phyloP scores from a whole-genome alignment of 768 basidiomycete genomes.

The Hypsizygus marmoreus region DNA sequence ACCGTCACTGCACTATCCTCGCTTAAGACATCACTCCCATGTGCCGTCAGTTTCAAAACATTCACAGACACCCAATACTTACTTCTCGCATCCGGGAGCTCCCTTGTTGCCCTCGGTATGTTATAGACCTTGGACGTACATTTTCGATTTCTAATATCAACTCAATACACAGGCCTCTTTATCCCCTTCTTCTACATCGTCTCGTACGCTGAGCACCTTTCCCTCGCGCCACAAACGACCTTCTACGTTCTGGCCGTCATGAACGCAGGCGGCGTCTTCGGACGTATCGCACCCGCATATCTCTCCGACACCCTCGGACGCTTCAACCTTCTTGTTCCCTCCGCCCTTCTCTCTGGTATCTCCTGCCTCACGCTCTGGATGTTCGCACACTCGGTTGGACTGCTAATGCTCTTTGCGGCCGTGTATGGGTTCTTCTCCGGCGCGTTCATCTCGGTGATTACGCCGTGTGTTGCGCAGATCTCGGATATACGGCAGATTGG shows the following conservation, averaged over 20 bases:
- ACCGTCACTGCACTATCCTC: constrained; percentile 43
- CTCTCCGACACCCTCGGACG: constrained; percentile 66
- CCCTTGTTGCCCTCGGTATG: constrained; percentile 63
- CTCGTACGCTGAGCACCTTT: constrained; percentile 52
- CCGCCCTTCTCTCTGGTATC: constrained; percentile 65
- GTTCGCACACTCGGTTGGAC: constrained; percentile 38
- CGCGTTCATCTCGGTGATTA: constrained; percentile 67
- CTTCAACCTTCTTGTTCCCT: constrained; percentile 67
- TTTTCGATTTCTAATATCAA: background rate
- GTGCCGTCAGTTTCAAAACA: constrained; percentile 29
- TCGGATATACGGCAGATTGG: constrained; percentile 62
- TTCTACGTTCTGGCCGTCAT: constrained; percentile 65
- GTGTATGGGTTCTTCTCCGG: constrained; percentile 68
- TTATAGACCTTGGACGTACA: constrained; percentile 1
- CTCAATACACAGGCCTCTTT: constrained; percentile 64
- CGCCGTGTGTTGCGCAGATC: constrained; percentile 68
- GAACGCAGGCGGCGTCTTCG: constrained; percentile 68
- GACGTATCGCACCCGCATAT: constrained; percentile 64
- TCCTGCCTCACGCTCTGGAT: constrained; percentile 61
- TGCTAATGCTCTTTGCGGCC: constrained; percentile 52
- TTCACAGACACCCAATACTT: constrained; percentile 54
- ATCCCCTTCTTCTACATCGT: constrained; percentile 74
- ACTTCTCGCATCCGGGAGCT: constrained; percentile 54
- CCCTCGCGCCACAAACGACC: constrained; percentile 37
- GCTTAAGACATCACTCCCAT: constrained; percentile 28